Evolutionary conservation across 352 stramenopile genomes (phyloP), one percentile per base, ranked within the genome.

Genomic region (Plasmopara halstedii): DNA sequence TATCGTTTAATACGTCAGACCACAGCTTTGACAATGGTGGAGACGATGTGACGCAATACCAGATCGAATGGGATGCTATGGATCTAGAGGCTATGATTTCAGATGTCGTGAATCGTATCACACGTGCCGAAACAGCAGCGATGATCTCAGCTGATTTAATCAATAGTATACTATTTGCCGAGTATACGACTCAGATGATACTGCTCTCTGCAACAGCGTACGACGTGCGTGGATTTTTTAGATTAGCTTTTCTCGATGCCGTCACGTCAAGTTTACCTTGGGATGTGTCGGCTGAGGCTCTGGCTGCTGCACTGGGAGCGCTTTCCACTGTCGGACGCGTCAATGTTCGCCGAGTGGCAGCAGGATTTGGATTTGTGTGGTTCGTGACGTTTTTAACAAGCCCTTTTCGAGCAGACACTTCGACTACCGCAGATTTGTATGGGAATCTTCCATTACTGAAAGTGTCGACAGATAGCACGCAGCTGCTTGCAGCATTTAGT

Each of bases 31-130:
- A 95, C 50, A 73, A 93, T 36, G 89, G 89, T 5, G 89, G 89
- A 6, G 70, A 77, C 0, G 56, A 62, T 1, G 73, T 96, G n/a
- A 93, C 62, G 10, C 65, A 87, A 46, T 96, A 96, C 56, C 86
- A 88, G 46, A 80, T 98, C 40, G 86, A 97, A 37, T 98, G 88
- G 89, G 92, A 97, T 52, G 73, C 68, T 2, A 88, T 97, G 65
- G 85, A 90, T 35, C 45, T 93, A 6, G 69, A 83, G 10, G 71
- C 76, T 6, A 55, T 90, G 7, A 47, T 72, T 18, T 48, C 53
- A 6, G 27, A 33, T 6, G 40, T 67, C 1, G 27, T 67, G n/a
- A 18, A 29, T 19, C 34, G 22, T 14, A 23, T 62, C 4, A 11
- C 27, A 2, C 42, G 18, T 18, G 31, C 34, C 8, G 17, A 43